Percentiles rank a stretch among this genome's conserved stretches.
These are phyloP conservation scores for Acanthamoeba healyi DNA, from an alignment of 208 protist species.

Conservation along the genomic window DNA sequence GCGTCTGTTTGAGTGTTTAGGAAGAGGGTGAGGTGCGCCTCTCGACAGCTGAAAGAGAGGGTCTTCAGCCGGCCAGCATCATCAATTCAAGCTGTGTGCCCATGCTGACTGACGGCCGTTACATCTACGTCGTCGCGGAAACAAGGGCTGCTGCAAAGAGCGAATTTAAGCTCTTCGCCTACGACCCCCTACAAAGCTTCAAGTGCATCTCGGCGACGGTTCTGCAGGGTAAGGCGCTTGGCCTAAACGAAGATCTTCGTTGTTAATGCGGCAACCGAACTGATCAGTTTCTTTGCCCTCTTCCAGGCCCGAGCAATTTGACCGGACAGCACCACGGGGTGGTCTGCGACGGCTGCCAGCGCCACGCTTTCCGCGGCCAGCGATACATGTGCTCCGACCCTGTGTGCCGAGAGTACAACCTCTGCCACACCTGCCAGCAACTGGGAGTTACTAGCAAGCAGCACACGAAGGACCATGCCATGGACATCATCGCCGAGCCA, in stretches of 20 bases:
- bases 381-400: slow-evolving; percentile 25
- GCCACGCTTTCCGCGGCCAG: slow-evolving; percentile 39
- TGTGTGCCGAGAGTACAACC: slow-evolving; percentile 25
- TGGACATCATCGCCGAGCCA: slow-evolving; percentile 32
- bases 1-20: not conserved
- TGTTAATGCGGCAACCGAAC: no score
- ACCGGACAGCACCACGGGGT: slow-evolving; percentile 41
- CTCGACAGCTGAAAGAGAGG: not conserved
- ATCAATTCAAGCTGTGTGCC: slow-evolving; percentile 16
- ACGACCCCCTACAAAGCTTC: slow-evolving; percentile 46
- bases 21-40: slow-evolving; percentile 43
- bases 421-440: slow-evolving; percentile 65
- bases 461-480: slow-evolving; percentile 1
- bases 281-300: not conserved
- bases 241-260: no score
- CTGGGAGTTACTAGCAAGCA: slow-evolving; percentile 25
- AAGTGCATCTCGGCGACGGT: slow-evolving; percentile 39
- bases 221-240: slow-evolving; percentile 32
- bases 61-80: not conserved
- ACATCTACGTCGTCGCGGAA: slow-evolving; percentile 44
- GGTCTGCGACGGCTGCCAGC: slow-evolving; percentile 53
- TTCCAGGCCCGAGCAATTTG: not conserved
- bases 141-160: not conserved
- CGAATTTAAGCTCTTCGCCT: slow-evolving; percentile 53
- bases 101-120: slow-evolving; percentile 31